Evolutionary conservation across 805 yeast genomes (phyloP), one percentile per base, ranked within the genome.

Genomic region (Starmerella davenportii): DNA sequence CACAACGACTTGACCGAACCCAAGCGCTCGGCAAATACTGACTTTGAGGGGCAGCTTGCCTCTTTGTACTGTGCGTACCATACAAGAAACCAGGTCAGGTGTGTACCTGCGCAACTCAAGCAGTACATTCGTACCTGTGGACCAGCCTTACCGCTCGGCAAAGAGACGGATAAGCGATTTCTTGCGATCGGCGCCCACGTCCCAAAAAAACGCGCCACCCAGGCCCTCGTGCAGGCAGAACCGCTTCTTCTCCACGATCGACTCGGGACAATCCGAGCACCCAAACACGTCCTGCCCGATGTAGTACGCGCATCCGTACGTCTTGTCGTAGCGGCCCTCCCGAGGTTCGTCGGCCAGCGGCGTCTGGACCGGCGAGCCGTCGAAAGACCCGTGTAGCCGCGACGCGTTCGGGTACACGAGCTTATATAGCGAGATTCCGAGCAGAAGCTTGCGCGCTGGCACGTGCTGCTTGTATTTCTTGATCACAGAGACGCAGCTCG

Each of bases 191-290:
- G 93, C 94, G 41, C 76, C 67, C 0, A 93, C 76, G 50, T 87
- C 95, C 96, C 96, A 87, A 76, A 80, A 85, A 72, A 90, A 75
- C 0, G 79, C 93, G 0, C 98, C 96, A 0, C 76, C 92, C 8
- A 84, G 58, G 0, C 61, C 51, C 5, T 60, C 8, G 5, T 29
- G 16, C 19, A 7, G 5, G 32, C 8, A 7, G 32, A 15, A 82
- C 21, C 60, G 49, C 0, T 81, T 82, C 54, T 87, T 90, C 15
- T 49, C 48, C 7, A 53, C 49, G 2, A 68, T 70, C 2, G 76
- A 64, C 4, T 62, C 59, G 0, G 61, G 62, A 43, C 69, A 76
- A 53, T 87, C 98, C 55, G 78, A 87, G 5, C 69, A 64, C 2
- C 78, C 64, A 34, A 79, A 4, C 57, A 59, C 27, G 0, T 52